Base-by-base conservation (phyloP, 108 stramenopile genomes). In the Pelagomonas calceolata region DNA sequence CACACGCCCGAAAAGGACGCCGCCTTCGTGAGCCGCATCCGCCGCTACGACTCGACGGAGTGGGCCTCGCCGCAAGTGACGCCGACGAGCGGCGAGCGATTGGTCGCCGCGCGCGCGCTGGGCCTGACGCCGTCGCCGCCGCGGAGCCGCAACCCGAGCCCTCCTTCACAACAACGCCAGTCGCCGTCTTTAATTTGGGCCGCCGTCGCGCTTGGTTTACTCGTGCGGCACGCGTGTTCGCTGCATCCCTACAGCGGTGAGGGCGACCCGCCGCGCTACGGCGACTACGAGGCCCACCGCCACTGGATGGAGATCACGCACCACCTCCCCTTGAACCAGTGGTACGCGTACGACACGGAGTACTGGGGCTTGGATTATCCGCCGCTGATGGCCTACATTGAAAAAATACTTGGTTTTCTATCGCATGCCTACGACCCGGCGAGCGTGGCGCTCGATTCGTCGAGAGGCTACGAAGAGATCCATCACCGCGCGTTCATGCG, bases 321-420 rank as follows among this genome's bases (percentile, higher is more conserved):
- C 34, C 81, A 90, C 70, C 73, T 94, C 29, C 92, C 93, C 7
- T 66, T 93, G 14, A 76, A 70, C 7, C 86, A 94, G 36, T 97
- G 96, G 96, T 97, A 97, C 75, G 72, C 70, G 72, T 85, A 95
- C 72, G 92, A 95, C 70, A 75, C 93, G 60, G 74, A 81, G 32
- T 96, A 94, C 66, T 96, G 94, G 94, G 95, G 95, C 18, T 74
- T 96, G 75, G 95, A 96, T 84, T 96, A 96, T 76, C 95, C 95
- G 4, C 95, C 95, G 4, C 72, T 94, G 33, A 94, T 90, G 18
- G 94, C 94, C 9, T 96, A 93, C 76, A 79, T 88, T 26, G 83
- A 83, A 63, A 89, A 80, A 45, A 36, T 81, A 1, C 89, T 84
- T 79, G 90, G 90, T 31, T 75, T 69, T 68, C 32, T 82, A 12